phyloP scores from a whole-genome alignment of 768 basidiomycete genomes.

The Pleurotus ostreatus region DNA sequence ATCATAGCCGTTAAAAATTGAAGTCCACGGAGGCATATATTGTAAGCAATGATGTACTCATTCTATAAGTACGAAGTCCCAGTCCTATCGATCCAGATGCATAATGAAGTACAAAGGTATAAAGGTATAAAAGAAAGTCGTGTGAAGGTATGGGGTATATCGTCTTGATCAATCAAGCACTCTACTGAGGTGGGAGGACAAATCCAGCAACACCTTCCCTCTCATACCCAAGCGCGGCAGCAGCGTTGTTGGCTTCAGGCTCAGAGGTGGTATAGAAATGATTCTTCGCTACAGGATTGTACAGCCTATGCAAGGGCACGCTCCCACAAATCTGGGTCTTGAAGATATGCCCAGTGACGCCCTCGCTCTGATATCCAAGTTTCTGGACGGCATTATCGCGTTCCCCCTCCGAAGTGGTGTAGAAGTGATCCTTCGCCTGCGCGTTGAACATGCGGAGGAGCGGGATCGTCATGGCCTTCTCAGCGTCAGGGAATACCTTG shows the following conservation, averaged over 20 bases:
- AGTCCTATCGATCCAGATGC: too few species aligned
- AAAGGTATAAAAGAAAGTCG: too few species aligned
- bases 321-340: slow-evolving; percentile 7
- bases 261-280: neutral
- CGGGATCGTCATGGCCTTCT: neutral
- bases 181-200: neutral
- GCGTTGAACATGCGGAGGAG: neutral
- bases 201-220: neutral
- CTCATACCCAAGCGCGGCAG: neutral
- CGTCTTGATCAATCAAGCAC: neutral
- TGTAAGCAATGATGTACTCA: too few species aligned
- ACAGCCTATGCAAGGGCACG: slow-evolving; percentile 9
- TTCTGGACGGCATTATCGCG: neutral
- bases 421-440: neutral
- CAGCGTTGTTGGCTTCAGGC: neutral
- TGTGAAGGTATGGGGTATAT: too few species aligned
- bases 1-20: too few species aligned
- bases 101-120: too few species aligned
- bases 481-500: neutral
- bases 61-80: too few species aligned
- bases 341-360: slow-evolving; percentile 6
- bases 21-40: too few species aligned
- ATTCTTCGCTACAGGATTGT: too few species aligned
- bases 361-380: neutral
- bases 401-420: neutral